Percentiles rank a stretch among this genome's conserved stretches.
Conservation (phyloP, 208 protist genomes). For the Acanthamoeba lenticulata region DNA sequence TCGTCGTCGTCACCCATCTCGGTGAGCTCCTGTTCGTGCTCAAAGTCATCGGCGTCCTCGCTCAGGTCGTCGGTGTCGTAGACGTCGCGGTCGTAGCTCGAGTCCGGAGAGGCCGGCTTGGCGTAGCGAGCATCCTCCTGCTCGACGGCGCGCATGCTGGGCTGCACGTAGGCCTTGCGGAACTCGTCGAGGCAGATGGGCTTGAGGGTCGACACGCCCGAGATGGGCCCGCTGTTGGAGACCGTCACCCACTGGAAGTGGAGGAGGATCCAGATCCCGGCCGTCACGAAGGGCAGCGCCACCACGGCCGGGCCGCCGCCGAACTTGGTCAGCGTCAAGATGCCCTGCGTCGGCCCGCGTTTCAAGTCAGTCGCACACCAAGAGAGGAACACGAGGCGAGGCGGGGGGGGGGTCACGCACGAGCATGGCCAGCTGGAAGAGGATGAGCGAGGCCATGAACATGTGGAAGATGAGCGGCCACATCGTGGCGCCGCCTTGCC, state of each 20-base stretch:
- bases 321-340: constrained; percentile 1
- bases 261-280: constrained; percentile 3
- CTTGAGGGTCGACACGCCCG: not conserved
- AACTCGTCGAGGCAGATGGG: not conserved
- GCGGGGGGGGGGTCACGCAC: not conserved
- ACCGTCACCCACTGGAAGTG: constrained; percentile 31
- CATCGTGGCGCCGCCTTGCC: constrained; percentile 32
- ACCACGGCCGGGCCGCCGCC: constrained; percentile 9
- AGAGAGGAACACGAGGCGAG: not conserved
- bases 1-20: not conserved
- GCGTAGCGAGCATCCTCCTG: not conserved
- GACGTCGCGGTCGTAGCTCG: not conserved
- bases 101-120: not conserved
- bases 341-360: not conserved
- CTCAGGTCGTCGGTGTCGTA: constrained; percentile 11
- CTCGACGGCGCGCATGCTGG: not conserved
- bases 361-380: not conserved
- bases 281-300: constrained; percentile 9
- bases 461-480: constrained; percentile 33
- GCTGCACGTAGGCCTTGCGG: not conserved
- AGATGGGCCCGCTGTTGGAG: constrained; percentile 20
- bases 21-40: constrained; percentile 10
- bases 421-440: constrained; percentile 46
- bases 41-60: constrained; percentile 1
- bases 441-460: constrained; percentile 15